Base-by-base conservation (phyloP, 352 stramenopile genomes). In the Phytophthora chlamydospora region DNA sequence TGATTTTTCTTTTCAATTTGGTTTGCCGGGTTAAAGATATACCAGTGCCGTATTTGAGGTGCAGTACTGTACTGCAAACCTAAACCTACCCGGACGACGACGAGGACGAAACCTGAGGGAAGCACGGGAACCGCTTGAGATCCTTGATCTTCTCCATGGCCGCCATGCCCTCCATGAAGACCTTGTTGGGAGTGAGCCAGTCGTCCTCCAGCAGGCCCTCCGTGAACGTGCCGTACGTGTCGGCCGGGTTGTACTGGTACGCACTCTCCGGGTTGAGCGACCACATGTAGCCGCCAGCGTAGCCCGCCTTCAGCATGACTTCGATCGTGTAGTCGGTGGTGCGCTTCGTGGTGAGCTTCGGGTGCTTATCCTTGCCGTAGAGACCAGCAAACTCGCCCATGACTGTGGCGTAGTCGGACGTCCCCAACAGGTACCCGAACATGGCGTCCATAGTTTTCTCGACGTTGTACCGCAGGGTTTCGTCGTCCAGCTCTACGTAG, bases 241-340 rank as follows among this genome's bases (percentile, higher is more conserved):
- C 73, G 16, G 81, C 75, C 1, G 82, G 79, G 50, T 91, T 89
- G 72, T 74, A 89, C 59, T 85, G 69, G 70, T 88, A 90, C 47
- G 75, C 83, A 48, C 73, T 85, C 61, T 89, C 80, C 0, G 83
- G 78, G 31, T 90, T 90, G 6, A 90, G 61, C 8, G 80, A 89
- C 78, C 80, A 91, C 80, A 91, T 90, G 66, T 88, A 91, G 7
- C 76, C 81, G 6, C 80, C 76, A 0, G 77, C 78, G 36, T 84
- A 84, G 0, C 66, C 66, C 0, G 68, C 54, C 29, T 85, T 64
- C 4, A 87, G n/a, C 68, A 89, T 85, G 6, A 82, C 59, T 14
- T 87, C 54, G 31, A 91, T 79, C 4, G 80, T 84, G 16, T 69
- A 81, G 56, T 92, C 83, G 1, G 78, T 90, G 16, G 74, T 76